These are phyloP conservation scores for Centrapalus pauciflorus DNA, from an alignment of 129 eudicot genomes.

Conservation along the genomic window DNA sequence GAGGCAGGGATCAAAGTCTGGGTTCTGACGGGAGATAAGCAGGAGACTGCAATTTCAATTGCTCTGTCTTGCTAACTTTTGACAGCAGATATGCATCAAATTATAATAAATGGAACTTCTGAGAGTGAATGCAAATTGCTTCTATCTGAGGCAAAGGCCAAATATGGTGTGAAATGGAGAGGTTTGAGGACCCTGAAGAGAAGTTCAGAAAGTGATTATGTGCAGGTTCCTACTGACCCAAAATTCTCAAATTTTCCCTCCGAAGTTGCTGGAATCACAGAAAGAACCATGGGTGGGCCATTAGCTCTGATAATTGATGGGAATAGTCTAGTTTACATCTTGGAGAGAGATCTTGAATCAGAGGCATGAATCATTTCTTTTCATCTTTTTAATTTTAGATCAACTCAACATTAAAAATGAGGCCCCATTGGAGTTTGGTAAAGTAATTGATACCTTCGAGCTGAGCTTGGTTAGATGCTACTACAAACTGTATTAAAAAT, in stretches of 20 bases:
- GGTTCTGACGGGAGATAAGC: conserved; percentile 97
- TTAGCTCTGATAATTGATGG: conserved; percentile 91
- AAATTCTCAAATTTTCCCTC: conserved; percentile 15
- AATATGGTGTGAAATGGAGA: conserved; percentile 35
- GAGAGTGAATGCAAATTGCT: conserved; percentile 71
- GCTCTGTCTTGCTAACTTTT: conserved; percentile 78
- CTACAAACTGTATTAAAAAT: too few species aligned
- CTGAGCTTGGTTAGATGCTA: too few species aligned
- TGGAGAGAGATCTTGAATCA: conserved; percentile 79
- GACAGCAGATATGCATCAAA: conserved; percentile 82
- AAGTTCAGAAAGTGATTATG: conserved; percentile 29
- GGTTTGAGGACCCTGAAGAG: conserved; percentile 17
- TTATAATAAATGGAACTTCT: conserved; percentile 74
- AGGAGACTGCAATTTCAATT: conserved; percentile 93
- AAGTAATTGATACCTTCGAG: too few species aligned
- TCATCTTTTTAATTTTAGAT: background rate
- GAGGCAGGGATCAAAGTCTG: conserved; percentile 94
- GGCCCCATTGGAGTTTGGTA: too few species aligned
- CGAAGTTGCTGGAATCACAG: conserved; percentile 25
- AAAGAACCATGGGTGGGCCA: conserved; percentile 28
- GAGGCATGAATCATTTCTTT: conserved; percentile 44
- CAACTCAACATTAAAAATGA: too few species aligned
- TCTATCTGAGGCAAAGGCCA: conserved; percentile 62
- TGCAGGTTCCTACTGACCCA: conserved; percentile 32
- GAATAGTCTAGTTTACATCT: conserved; percentile 79